Base-by-base conservation (phyloP, 345 rosid species). In the Melaleuca quinquenervia region DNA sequence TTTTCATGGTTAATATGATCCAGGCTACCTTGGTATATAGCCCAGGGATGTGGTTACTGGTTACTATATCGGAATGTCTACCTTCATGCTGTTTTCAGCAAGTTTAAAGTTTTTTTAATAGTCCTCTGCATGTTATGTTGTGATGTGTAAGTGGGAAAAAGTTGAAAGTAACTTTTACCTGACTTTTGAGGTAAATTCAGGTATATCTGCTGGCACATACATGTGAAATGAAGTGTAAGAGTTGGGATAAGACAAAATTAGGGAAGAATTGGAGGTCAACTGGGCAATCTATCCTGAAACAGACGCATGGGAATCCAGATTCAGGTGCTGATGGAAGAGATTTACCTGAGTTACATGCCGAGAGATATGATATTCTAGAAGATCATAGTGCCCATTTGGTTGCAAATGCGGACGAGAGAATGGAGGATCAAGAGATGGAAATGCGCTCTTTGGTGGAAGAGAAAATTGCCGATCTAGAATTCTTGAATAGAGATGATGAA, bases 171-270 rank as follows among this genome's bases (percentile, higher is more conserved):
- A 82, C 87, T 52, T 84, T 83, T 84, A 82, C 60, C 85, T 50
- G 54, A 84, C 54, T 85, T 36, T 74, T 87, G 88, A 52, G 45
- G 49, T 49, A 50, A 82, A 70, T 11, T 80, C 89, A 94, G 98
- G 95, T 93, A 48, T 94, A 95, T 87, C 89, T 94, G 54, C 88
- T 95, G 90, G 92, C 93, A 82, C 95, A 95, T 89, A 87, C 90
- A 50, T 85, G 86, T 85, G 92, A 94, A 85, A 88, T 88, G 83
- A 91, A 92, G 88, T 88, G 32, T 76, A 89, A 90, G 36, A 70
- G 86, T 84, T 85, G 62, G 22, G 85, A 87, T 76, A 84, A 54
- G 84, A 62, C 88, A 78, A 84, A 88, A 85, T 53, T n/a, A 49
- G 88, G 82, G 84, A 87, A 84, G n/a, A 85, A 64, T 56, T 85